Evolutionary conservation across 495 filamentous ascomycete species (phyloP), one percentile per base, ranked within the genome.

Genomic region (Neurospora sp.): DNA sequence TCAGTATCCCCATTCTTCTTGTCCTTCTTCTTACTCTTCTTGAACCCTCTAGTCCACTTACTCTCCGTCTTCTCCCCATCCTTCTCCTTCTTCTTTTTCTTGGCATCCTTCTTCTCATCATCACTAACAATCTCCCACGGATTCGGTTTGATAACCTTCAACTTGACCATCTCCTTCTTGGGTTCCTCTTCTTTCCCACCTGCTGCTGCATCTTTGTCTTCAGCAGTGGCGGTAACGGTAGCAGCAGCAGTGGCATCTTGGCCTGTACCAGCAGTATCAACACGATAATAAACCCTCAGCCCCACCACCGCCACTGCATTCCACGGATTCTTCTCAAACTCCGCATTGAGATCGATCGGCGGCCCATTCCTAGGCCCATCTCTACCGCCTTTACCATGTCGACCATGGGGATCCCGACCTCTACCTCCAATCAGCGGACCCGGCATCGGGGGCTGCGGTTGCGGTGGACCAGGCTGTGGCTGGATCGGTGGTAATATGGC

Each of bases 281-380:
- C 89, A 86, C 80, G 79, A 72, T 83, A 89, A 79, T 93, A 96
- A 1, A 97, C 88, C 40, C 91, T 85, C 65, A 97, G 77, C 0
- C 93, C 93, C 0, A 96, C 88, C 2, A 94, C 92, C 59, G 89
- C 93, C 0, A 95, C 89, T 0, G 94, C 93, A 79, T 96, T 96
- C 94, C 94, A 97, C 1, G 92, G 91, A 69, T 94, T 88, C 7
- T 76, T 78, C 73, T 83, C 86, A 59, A 86, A 83, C 68, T 86
- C 84, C 68, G 84, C 84, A 27, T 73, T 74, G 35, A 72, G 72
- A 18, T 74, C 73, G 38, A 22, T 10, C 8, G 12, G 40, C 1
- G 12, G 45, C 3, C 22, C 69, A 22, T 69, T 40, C 16, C 70
- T 70, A 18, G 16, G 75, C 14, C 27, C 61, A n/a, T 44, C 31